These are phyloP conservation scores for Durusdinium trenchii DNA, from an alignment of 73 alveolate genomes.

Conservation along the genomic window DNA sequence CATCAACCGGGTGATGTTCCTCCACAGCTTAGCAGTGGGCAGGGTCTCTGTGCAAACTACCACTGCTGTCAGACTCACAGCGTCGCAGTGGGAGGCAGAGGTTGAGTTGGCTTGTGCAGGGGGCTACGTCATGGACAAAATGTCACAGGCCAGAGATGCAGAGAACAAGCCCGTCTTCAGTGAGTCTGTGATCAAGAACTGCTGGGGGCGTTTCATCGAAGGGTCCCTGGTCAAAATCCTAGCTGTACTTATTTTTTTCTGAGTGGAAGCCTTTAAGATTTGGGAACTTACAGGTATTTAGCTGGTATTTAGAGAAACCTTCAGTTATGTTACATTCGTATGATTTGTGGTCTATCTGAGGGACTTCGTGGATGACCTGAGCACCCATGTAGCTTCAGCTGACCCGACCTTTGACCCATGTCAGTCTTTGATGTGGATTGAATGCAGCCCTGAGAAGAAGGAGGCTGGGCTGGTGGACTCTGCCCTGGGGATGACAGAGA, in stretches of 20 bases:
- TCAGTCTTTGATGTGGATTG: background rate
- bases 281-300: background rate
- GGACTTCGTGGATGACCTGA: slow-evolving; percentile 7
- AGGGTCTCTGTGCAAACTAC: background rate
- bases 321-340: background rate
- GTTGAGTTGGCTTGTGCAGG: slow-evolving; percentile 32
- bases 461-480: background rate
- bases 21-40: background rate
- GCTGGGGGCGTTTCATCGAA: background rate
- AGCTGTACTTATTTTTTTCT: too few relatives aligned
- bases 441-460: background rate
- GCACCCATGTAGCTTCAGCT: background rate
- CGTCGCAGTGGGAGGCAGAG: background rate
- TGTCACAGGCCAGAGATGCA: background rate
- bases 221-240: background rate
- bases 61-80: background rate
- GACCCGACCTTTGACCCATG: background rate
- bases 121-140: background rate
- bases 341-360: background rate
- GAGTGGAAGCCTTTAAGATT: background rate
- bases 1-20: background rate
- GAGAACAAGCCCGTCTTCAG: background rate
- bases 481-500: background rate
- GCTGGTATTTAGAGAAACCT: background rate
- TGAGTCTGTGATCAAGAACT: background rate